Percentiles rank a stretch among this genome's conserved stretches.
phyloP scores from a whole-genome alignment of 352 stramenopile genomes.

The Pythium utonaiense region DNA sequence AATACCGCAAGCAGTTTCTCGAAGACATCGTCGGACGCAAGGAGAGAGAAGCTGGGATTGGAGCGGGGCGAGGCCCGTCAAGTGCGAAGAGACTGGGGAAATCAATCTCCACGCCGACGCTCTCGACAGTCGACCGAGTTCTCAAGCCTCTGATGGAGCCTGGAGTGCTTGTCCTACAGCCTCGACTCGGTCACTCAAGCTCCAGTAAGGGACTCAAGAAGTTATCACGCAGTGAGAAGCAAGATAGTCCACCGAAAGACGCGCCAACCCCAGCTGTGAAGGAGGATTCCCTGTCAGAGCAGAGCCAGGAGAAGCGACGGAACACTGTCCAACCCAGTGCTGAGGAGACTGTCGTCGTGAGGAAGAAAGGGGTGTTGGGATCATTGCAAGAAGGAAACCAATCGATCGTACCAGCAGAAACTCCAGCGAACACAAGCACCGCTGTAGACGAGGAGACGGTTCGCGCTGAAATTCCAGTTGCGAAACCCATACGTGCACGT shows the following conservation, averaged over 20 bases:
- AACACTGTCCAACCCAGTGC: slow-evolving; percentile 10
- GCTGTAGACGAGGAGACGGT: slow-evolving; percentile 9
- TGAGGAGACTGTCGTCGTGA: neutral
- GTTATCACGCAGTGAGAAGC: neutral
- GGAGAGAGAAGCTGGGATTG: slow-evolving; percentile 13
- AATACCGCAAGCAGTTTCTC: slow-evolving; percentile 67
- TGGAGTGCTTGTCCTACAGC: slow-evolving; percentile 11
- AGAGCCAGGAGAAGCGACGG: neutral
- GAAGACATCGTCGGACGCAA: slow-evolving; percentile 34
- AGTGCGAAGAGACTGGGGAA: slow-evolving; percentile 22
- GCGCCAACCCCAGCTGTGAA: neutral
- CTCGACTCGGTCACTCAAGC: slow-evolving; percentile 1
- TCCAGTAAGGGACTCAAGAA: neutral
- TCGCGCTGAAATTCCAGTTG: neutral
- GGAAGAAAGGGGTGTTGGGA: neutral
- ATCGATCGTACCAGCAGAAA: neutral
- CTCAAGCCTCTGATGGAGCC: slow-evolving; percentile 22
- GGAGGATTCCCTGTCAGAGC: neutral
- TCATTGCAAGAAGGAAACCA: neutral
- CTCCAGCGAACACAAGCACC: neutral
- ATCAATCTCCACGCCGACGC: slow-evolving; percentile 29
- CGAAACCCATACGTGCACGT: slow-evolving; percentile 1
- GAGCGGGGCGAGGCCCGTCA: slow-evolving; percentile 13
- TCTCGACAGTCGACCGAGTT: neutral
- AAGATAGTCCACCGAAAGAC: neutral